These are phyloP conservation scores for Boletus semigastroideus DNA, from an alignment of 1,284 basidiomycete species.

Conservation along the genomic window DNA sequence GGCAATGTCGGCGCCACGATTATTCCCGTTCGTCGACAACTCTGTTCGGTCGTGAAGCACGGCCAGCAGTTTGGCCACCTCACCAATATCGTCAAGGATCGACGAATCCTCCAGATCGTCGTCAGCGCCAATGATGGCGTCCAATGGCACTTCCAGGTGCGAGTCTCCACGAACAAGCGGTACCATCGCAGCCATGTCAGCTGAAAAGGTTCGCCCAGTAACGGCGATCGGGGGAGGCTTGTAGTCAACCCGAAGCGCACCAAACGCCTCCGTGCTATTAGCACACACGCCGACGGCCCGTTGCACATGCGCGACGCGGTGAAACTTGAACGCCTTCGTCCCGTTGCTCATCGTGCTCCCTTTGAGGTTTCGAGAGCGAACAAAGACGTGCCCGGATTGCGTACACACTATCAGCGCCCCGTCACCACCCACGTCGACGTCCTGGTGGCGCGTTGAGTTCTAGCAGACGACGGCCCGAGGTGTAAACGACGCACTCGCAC, in stretches of 20 bases:
- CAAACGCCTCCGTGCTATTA: conserved; percentile 89
- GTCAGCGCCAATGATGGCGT: conserved; percentile 23
- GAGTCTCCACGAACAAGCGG: conserved; percentile 44
- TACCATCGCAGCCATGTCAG: conserved; percentile 67
- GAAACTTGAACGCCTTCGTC: conserved; percentile 78
- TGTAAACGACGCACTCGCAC: conserved; percentile 54
- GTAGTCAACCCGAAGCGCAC: conserved; percentile 80
- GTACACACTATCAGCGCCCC: conserved; percentile 92
- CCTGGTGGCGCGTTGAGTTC: conserved; percentile 41
- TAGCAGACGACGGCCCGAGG: background rate
- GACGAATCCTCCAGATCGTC: conserved; percentile 44
- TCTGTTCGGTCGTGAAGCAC: conserved; percentile 34
- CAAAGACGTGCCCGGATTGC: conserved; percentile 91
- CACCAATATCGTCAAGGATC: conserved; percentile 51
- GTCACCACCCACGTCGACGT: conserved; percentile 87
- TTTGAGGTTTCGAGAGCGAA: conserved; percentile 65
- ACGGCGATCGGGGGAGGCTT: conserved; percentile 58
- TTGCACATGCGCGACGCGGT: conserved; percentile 80
- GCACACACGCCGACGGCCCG: conserved; percentile 83
- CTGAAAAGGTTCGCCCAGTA: conserved; percentile 59
- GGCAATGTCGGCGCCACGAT: conserved; percentile 61
- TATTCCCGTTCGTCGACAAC: conserved; percentile 35
- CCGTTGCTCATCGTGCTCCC: conserved; percentile 31
- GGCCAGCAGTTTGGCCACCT: conserved; percentile 42
- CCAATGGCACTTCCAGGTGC: background rate